Base-by-base conservation (phyloP, 2,329 filamentous ascomycete species). In the Fusarium fujikuroi region DNA sequence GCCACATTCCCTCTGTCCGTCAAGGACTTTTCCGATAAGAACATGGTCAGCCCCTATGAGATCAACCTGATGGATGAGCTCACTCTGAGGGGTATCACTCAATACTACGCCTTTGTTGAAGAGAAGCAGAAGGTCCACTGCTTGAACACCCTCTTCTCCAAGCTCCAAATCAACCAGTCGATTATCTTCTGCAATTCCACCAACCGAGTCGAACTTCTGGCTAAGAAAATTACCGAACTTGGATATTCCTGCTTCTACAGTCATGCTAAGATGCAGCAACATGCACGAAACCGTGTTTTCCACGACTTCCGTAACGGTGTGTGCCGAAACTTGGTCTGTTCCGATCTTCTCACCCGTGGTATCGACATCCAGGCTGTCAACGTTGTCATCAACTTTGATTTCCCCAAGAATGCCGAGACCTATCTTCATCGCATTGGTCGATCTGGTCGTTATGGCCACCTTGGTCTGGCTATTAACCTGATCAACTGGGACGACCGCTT, bases 141-240 rank as follows among this genome's bases (percentile, higher is more conserved):
- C 83, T 86, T 99, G 75, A 99, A 99, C 86, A 99, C 96, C 1
- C 92, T 99, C 73, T 99, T 99, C 87, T 98, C 95, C 77, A 97
- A 98, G 84, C 91, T 99, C 21, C 95, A 99, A 84, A 99, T 99
- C 86, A 99, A 99, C 85, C 96, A 99, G 86, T 99, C 97, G 72
- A 99, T 99, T 86, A 99, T 99, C 82, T 99, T 99, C 87, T 99
- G 96, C 86, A 99, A 99, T 85, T 99, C 96, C 44, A 99, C 96
- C 60, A 98, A 98, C 83, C 94, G 96, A 75, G 96, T 99, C 69
- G 96, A 99, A 84, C 88, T 99, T 60, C 90, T 99, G 32, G 96
- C 96, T 57, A 99, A 99, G 88, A 99, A 99, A 84, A 99, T 99
- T 80, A 99, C 97, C 53, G 97, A 99, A 83, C 90, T 99, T 74